Conservation (phyloP, 306 rosid genomes). For the Citrullus amarus region DNA sequence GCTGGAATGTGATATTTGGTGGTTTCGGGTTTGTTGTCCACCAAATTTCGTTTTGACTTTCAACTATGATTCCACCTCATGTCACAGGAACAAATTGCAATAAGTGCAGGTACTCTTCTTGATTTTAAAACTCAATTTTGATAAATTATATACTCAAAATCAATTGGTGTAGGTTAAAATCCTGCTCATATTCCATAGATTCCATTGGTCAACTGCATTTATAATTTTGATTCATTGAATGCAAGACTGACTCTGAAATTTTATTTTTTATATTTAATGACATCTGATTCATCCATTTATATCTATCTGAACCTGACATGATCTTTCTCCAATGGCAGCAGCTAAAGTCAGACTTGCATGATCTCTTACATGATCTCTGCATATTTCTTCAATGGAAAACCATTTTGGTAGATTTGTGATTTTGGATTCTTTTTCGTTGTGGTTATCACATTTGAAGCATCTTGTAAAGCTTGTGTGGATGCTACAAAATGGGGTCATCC, state of each 20-base stretch:
- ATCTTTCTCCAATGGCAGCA: constrained; percentile 7
- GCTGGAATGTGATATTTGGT: constrained; percentile 26
- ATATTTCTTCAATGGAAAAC: constrained; percentile 16
- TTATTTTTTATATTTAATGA: neutral
- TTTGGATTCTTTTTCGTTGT: constrained; percentile 19
- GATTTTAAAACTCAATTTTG: neutral
- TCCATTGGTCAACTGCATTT: neutral
- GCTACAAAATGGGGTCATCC: constrained; percentile 18
- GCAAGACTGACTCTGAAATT: neutral
- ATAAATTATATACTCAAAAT: neutral
- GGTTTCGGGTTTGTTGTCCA: constrained; percentile 24
- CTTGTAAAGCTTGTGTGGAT: constrained; percentile 38
- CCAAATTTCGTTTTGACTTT: constrained; percentile 27
- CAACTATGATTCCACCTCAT: constrained; percentile 23
- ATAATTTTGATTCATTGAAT: neutral
- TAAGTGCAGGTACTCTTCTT: constrained; percentile 30
- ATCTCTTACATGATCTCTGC: constrained; percentile 18
- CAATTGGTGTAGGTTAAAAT: neutral
- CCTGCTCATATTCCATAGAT: neutral
- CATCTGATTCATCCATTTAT: neutral
- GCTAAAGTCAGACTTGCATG: constrained; percentile 2
- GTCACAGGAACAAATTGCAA: constrained; percentile 19
- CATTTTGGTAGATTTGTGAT: constrained; percentile 24
- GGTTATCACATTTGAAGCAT: constrained; percentile 28
- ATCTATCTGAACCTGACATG: neutral